Evolutionary conservation across 2,329 filamentous ascomycete genomes (phyloP).

Genomic region (Aspergillus sp.): DNA sequence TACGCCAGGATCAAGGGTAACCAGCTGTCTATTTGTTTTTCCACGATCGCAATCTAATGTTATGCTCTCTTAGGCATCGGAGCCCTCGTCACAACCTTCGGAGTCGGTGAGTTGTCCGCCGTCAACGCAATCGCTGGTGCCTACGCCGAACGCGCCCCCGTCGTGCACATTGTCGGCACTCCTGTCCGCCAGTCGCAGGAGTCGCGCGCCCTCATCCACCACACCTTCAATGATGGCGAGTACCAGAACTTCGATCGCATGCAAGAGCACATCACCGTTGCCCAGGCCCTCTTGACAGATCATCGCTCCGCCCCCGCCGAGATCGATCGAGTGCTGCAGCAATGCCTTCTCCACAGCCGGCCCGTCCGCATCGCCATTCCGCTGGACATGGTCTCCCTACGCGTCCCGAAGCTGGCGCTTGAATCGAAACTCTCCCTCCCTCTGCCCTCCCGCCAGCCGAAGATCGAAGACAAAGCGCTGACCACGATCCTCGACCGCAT

Average conservation of each 20-base stretch:
- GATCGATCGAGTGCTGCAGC: conserved; percentile 52
- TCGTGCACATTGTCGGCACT: conserved; percentile 62
- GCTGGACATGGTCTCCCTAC: conserved; percentile 48
- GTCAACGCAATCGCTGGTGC: conserved; percentile 72
- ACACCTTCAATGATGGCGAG: conserved; percentile 54
- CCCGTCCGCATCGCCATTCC: conserved; percentile 58
- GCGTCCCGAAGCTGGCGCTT: conserved; percentile 13
- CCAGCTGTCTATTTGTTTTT: background rate
- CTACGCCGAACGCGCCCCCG: conserved; percentile 69
- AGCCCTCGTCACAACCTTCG: conserved; percentile 39
- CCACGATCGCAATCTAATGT: background rate
- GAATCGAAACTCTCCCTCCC: conserved; percentile 13
- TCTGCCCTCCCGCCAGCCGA: conserved; percentile 1
- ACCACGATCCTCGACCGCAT: conserved; percentile 40
- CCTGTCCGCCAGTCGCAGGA: conserved; percentile 48
- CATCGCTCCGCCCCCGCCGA: conserved; percentile 46
- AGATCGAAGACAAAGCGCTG: conserved; percentile 23
- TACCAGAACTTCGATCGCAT: conserved; percentile 16
- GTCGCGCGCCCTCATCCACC: conserved; percentile 54
- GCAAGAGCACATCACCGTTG: conserved; percentile 15
- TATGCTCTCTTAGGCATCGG: conserved; percentile 12
- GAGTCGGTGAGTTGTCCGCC: conserved; percentile 67
- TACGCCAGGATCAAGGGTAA: conserved; percentile 31
- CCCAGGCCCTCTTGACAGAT: conserved; percentile 44
- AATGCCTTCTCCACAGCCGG: conserved; percentile 54